Conservation (phyloP, 129 eudicot species). For the Flaveria sonorensis region DNA sequence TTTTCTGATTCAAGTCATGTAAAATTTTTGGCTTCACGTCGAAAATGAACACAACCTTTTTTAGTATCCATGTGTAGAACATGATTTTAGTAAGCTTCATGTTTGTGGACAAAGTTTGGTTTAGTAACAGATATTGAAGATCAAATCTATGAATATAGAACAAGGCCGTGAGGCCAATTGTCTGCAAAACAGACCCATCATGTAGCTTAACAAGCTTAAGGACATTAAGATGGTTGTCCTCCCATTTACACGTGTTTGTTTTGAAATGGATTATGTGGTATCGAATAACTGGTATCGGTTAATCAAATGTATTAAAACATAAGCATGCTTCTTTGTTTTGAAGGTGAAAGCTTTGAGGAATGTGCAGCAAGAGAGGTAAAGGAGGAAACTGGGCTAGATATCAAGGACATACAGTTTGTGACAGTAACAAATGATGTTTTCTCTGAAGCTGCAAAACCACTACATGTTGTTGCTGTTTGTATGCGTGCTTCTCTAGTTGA, state of each 20-base stretch:
- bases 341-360: slow-evolving; percentile 91
- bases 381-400: slow-evolving; percentile 79
- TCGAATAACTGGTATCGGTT: neutral
- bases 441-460: slow-evolving; percentile 43
- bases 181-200: neutral
- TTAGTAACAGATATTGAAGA: neutral
- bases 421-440: slow-evolving; percentile 59
- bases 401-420: slow-evolving; percentile 47
- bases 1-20: neutral
- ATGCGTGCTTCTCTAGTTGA: slow-evolving; percentile 63
- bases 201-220: neutral
- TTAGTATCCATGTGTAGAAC: neutral
- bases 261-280: neutral
- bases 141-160: neutral
- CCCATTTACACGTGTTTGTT: neutral
- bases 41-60: neutral
- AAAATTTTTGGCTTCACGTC: neutral
- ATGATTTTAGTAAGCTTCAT: neutral
- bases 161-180: neutral
- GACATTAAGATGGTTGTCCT: neutral
- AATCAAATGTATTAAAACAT: neutral
- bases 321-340: neutral
- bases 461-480: slow-evolving; percentile 54
- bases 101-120: neutral
- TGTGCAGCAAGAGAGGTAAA: slow-evolving; percentile 93